Evolutionary conservation across 2,329 filamentous ascomycete species (phyloP).

Genomic region (Stagonosporopsis rhizophila): DNA sequence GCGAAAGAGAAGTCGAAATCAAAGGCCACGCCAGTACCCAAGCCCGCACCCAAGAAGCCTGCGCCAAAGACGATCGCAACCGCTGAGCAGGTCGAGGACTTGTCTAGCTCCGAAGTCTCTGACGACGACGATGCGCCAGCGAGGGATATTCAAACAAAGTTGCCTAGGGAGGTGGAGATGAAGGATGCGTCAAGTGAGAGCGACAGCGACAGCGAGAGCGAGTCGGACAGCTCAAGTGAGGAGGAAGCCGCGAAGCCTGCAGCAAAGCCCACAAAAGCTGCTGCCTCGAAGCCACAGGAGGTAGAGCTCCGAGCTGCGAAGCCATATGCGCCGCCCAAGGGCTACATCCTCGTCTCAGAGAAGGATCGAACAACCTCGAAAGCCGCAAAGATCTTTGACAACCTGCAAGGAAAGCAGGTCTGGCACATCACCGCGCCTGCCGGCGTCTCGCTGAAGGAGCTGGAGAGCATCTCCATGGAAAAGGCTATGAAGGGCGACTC

Average conservation of each 20-base stretch:
- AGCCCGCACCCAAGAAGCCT: conserved; percentile 25
- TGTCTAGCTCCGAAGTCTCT: conserved; percentile 36
- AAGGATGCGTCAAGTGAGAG: conserved; percentile 21
- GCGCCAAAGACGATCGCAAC: conserved; percentile 33
- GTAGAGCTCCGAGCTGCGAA: conserved; percentile 47
- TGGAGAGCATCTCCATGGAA: conserved; percentile 70
- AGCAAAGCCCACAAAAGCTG: conserved; percentile 23
- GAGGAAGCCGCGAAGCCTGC: conserved; percentile 46
- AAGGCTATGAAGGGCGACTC: conserved; percentile 60
- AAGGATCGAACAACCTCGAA: conserved; percentile 49
- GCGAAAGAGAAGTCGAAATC: conserved; percentile 22
- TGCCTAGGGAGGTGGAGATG: conserved; percentile 21
- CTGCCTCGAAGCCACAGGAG: conserved; percentile 33
- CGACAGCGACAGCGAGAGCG: conserved; percentile 26
- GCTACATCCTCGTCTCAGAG: conserved; percentile 59
- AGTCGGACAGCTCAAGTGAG: conserved; percentile 46
- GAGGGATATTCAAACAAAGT: conserved; percentile 27
- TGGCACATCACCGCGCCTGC: conserved; percentile 82
- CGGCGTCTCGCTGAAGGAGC: conserved; percentile 70
- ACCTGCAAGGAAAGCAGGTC: conserved; percentile 73
- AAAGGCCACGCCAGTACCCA: conserved; percentile 21
- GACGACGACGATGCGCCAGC: conserved; percentile 30
- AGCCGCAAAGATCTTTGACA: conserved; percentile 61
- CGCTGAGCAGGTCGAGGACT: conserved; percentile 31
- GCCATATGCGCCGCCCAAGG: conserved; percentile 49